Evolutionary conservation across 2,329 filamentous ascomycete genomes (phyloP), one percentile per base, ranked within the genome.

Genomic region (Penicillium sp.): DNA sequence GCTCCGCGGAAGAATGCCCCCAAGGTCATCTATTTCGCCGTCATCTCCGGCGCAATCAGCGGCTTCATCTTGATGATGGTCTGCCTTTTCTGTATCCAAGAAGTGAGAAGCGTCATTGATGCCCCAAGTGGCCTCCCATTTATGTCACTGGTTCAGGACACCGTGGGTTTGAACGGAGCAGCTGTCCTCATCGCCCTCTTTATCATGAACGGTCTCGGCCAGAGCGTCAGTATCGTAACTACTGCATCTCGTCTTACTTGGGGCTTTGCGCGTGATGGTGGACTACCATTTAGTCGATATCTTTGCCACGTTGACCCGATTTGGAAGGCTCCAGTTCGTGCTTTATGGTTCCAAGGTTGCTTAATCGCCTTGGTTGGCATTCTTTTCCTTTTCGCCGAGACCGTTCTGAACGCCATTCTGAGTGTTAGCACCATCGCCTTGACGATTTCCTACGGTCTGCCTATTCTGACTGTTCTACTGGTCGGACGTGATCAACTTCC

Each of bases 391-490:
- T 83, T 82, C 49, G 74, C 80, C 17, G 73, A 73, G 41, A 80
- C 80, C 6, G 80, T 82, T 0, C 69, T 83, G 12, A 70, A 79
- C 30, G 80, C 80, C 8, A 78, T 83, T 32, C 67, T 82, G 21
- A 79, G 78, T 54, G 80, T 82, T 46, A 80, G 79, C 67, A 82
- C 80, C 12, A 82, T 83, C 45, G 79, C 80, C 0, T 71, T 83
- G 2, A 83, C 80, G 2, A 74, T 83, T 2, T 83, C 75, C 4
- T 78, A 77, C 60, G 73, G 67, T 1, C 61, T 83, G 56, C 80
- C 80, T 4, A 81, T 83, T 24, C 27, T 73, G 3, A 71, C 71
- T 0, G 67, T 83, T 0, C 66, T 82, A n/a, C 44, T 75, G 9
- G 75, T 74, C 4, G 82, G 82, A 7, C 78, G 82, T 6, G 77